A percentile compares a stretch with the other conserved stretches of the same genome.
Evolutionary conservation across 331 rosid species (phyloP).

Genomic region (Telfairia occidentalis): DNA sequence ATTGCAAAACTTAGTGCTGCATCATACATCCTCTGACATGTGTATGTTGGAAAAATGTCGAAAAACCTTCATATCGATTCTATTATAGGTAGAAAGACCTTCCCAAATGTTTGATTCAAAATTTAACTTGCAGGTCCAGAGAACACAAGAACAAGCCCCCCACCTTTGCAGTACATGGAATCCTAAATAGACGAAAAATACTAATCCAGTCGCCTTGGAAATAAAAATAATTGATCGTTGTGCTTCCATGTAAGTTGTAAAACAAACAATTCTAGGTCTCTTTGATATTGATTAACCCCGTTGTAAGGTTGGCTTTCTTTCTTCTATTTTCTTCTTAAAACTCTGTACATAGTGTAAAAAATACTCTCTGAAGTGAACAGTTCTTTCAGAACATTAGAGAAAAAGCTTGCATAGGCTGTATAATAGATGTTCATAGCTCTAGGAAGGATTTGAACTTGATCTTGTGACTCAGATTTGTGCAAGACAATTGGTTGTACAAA

Average conservation of each 20-base stretch:
- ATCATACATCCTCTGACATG: not conserved
- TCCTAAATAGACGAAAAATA: slow-evolving; percentile 26
- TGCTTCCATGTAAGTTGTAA: slow-evolving; percentile 4
- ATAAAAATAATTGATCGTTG: not conserved
- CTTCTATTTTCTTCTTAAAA: not conserved
- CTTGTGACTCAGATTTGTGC: not conserved
- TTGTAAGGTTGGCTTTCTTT: not conserved
- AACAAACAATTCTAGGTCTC: not conserved
- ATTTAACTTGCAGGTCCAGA: slow-evolving; percentile 47
- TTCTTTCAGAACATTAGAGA: not conserved
- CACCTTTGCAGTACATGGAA: slow-evolving; percentile 81
- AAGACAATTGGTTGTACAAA: not conserved
- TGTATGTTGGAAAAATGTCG: not conserved
- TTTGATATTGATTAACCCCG: not conserved
- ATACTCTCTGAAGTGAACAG: not conserved
- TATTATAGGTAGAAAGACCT: not conserved
- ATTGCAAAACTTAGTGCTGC: slow-evolving; percentile 44
- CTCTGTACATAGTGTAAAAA: not conserved
- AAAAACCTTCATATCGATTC: not conserved
- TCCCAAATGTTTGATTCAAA: not conserved
- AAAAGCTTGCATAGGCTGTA: not conserved
- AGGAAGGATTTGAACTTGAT: not conserved
- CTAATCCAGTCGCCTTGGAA: not conserved
- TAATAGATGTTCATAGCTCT: not conserved
- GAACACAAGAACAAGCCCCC: slow-evolving; percentile 76